These are phyloP conservation scores for Xylaria grammica DNA, from an alignment of 495 filamentous ascomycete genomes.

Conservation along the genomic window DNA sequence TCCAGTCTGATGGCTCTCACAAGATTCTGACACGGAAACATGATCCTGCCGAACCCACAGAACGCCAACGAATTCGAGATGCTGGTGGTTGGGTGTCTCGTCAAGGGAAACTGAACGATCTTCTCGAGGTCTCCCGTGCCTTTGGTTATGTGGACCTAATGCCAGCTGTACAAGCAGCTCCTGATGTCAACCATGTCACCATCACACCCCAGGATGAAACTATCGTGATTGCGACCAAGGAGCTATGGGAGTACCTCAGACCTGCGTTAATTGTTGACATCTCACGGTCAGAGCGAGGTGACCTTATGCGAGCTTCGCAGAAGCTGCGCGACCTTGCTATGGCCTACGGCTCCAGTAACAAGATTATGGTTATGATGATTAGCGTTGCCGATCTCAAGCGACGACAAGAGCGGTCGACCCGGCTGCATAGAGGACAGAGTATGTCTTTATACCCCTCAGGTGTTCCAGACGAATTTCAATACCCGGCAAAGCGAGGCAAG, in stretches of 20 bases:
- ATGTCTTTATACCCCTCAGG: constrained; percentile 80
- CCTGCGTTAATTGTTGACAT: constrained; percentile 92
- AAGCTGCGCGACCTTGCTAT: constrained; percentile 95
- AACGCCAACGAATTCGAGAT: constrained; percentile 88
- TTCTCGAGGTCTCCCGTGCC: constrained; percentile 87
- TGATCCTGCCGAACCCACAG: constrained; percentile 81
- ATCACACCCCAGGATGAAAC: constrained; percentile 92
- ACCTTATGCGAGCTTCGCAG: constrained; percentile 96
- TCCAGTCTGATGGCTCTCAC: constrained; percentile 81
- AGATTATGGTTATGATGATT: constrained; percentile 99
- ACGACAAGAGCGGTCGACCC: constrained; percentile 66
- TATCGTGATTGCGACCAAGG: constrained; percentile 86
- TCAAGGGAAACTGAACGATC: constrained; percentile 90
- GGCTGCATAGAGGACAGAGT: constrained; percentile 71
- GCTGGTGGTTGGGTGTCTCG: constrained; percentile 95
- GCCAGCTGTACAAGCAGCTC: constrained; percentile 90
- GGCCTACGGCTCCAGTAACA: constrained; percentile 87
- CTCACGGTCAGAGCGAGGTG: constrained; percentile 76
- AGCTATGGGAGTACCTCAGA: constrained; percentile 92
- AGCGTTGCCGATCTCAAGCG: constrained; percentile 89
- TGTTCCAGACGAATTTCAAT: constrained; percentile 67
- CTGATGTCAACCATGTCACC: constrained; percentile 76
- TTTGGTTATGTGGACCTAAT: constrained; percentile 94
- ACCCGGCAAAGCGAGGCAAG: constrained; percentile 65
- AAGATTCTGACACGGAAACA: constrained; percentile 86